These are phyloP conservation scores for Penicillium paneum DNA, from an alignment of 2,329 filamentous ascomycete species.

Conservation along the genomic window DNA sequence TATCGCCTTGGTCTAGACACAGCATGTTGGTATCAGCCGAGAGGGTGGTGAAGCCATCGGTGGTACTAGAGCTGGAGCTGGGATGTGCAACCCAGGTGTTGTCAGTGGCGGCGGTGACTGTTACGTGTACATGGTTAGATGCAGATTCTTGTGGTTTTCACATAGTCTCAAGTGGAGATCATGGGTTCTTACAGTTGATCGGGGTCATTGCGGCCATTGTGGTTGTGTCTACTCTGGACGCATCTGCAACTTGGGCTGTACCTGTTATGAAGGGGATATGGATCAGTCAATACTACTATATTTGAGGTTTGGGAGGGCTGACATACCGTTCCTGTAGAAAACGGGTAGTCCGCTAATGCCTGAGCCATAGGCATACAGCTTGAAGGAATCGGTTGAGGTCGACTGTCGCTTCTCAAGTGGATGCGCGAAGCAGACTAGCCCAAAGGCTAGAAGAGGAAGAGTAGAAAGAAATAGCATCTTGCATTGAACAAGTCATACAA, in stretches of 20 bases:
- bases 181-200: constrained; percentile 10
- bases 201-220: constrained; percentile 2
- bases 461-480: constrained; percentile 1
- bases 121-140: neutral
- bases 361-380: constrained; percentile 14
- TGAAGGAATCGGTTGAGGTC: neutral
- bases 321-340: constrained; percentile 12
- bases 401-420: constrained; percentile 8
- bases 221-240: neutral
- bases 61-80: neutral
- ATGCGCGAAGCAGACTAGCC: constrained; percentile 4
- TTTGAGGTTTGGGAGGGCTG: neutral
- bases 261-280: neutral
- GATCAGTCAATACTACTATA: neutral
- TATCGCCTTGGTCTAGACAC: constrained; percentile 5
- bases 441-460: neutral
- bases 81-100: constrained; percentile 13
- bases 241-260: constrained; percentile 9
- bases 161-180: neutral
- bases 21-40: constrained; percentile 4
- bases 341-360: constrained; percentile 15
- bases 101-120: constrained; percentile 1
- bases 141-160: neutral
- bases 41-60: neutral
- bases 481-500: neutral